These are phyloP conservation scores for Penicillium sp. DNA, from an alignment of 2,329 filamentous ascomycete genomes.

Conservation along the genomic window DNA sequence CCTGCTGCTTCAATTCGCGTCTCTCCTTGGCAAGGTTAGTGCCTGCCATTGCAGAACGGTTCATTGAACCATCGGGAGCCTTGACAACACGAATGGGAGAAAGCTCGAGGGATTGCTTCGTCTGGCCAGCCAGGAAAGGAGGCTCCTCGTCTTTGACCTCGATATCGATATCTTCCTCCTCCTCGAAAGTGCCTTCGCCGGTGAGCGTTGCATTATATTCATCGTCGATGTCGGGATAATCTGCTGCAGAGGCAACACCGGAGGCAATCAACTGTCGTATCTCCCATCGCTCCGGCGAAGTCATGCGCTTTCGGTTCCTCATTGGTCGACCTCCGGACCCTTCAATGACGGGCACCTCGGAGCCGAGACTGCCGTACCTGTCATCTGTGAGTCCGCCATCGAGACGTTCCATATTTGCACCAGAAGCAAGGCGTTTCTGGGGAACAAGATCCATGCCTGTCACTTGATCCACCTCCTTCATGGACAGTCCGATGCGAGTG, in stretches of 20 bases:
- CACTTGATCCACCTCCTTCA: constrained; percentile 94
- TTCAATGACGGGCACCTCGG: constrained; percentile 63
- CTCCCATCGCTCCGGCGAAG: constrained; percentile 95
- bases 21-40: constrained; percentile 85
- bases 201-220: constrained; percentile 86
- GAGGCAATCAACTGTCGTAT: constrained; percentile 95
- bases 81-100: constrained; percentile 96
- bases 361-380: constrained; percentile 53
- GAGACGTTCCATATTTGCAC: constrained; percentile 82
- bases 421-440: constrained; percentile 74
- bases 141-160: constrained; percentile 96
- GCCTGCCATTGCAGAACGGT: constrained; percentile 91
- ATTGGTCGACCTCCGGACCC: constrained; percentile 54
- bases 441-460: constrained; percentile 81
- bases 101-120: constrained; percentile 90
- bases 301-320: constrained; percentile 83
- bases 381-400: constrained; percentile 58
- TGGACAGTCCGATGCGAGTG: constrained; percentile 78
- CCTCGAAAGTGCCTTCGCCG: constrained; percentile 81
- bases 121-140: constrained; percentile 92
- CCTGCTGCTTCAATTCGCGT: constrained; percentile 82
- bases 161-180: constrained; percentile 96
- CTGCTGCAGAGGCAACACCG: constrained; percentile 84
- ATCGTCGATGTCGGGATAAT: constrained; percentile 92
- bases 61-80: constrained; percentile 96